Base-by-base conservation (phyloP, 2,329 filamentous ascomycete genomes). In the Acrocalymma vagum region DNA sequence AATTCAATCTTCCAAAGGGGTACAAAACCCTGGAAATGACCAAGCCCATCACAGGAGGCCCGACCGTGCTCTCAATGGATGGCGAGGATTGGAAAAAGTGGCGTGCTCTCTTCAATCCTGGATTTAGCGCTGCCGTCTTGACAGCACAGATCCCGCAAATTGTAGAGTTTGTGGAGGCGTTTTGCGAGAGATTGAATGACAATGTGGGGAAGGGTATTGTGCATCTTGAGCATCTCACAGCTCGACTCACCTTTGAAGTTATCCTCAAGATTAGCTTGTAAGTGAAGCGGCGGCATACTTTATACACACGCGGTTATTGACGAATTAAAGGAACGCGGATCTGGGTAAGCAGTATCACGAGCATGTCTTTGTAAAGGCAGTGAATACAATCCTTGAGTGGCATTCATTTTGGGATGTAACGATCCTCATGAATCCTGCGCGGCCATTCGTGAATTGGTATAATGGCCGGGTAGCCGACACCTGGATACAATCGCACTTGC, bases 51-150 rank as follows among this genome's bases (percentile, higher is more conserved):
- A 39, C 36, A 5, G 43, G 43, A n/a, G 43, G 43, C 3, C 38
- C 43, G 11, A 33, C 22, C 16, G 26, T 55, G 7, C 21, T 54
- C 3, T 32, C 44, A 1, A 58, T 58, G 52, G 29, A 44, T 25
- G 42, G 37, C 6, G 20, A 45, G 5, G 43, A 43, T 13, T 60
- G 54, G 55, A 53, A 51, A 27, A 69, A 78, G 4, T 57, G 53
- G 51, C 28, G 55, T n/a, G 25, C 25, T 7, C 38, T 58, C 5
- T 58, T 60, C 32, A 56, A 49, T 32, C 49, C 51, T 18, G 51
- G 53, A 7, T 46, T 48, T n/a, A 27, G 29, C 48, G 80, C 24
- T 75, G 72, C 47, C 72, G 78, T 0, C 72, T 77, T 2, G 75
- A 56, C 0, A 70, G 67, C n/a, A 67, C 69, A 46, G 8, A 24